Evolutionary conservation across 2,329 filamentous ascomycete genomes (phyloP).

Genomic region (Aspergillus tubingensis): DNA sequence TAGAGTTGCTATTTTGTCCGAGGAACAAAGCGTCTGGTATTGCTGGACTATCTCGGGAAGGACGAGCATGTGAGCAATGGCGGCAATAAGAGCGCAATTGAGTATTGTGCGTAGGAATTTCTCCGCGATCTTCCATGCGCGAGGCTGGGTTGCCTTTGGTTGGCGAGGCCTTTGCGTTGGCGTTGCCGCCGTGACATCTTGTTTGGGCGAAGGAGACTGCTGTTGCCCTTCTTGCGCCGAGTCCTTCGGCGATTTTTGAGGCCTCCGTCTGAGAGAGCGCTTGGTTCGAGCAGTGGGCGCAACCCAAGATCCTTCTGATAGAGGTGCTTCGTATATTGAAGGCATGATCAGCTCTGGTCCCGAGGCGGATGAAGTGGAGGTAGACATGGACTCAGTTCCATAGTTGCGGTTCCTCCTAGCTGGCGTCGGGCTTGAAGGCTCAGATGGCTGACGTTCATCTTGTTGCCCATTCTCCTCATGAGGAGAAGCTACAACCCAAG

Average conservation of each 20-base stretch:
- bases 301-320: constrained; percentile 38
- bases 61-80: constrained; percentile 37
- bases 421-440: constrained; percentile 16
- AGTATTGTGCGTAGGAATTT: constrained; percentile 21
- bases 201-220: not conserved
- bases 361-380: constrained; percentile 31
- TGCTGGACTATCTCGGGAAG: constrained; percentile 40
- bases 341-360: constrained; percentile 46
- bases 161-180: not conserved
- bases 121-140: not conserved
- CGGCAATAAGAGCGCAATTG: constrained; percentile 31
- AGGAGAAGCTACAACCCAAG: constrained; percentile 39
- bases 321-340: constrained; percentile 39
- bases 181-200: not conserved
- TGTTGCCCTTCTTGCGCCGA: constrained; percentile 3
- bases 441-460: constrained; percentile 4
- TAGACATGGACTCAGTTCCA: constrained; percentile 25
- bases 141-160: not conserved
- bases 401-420: constrained; percentile 15
- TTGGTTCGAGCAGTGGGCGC: constrained; percentile 28
- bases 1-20: constrained; percentile 25
- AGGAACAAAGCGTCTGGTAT: constrained; percentile 30
- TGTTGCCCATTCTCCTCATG: constrained; percentile 17
- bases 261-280: constrained; percentile 26
- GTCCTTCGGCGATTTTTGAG: constrained; percentile 15